phyloP scores from a whole-genome alignment of 192 early-diverging fungal genomes.

The Entomortierella lignicola region DNA sequence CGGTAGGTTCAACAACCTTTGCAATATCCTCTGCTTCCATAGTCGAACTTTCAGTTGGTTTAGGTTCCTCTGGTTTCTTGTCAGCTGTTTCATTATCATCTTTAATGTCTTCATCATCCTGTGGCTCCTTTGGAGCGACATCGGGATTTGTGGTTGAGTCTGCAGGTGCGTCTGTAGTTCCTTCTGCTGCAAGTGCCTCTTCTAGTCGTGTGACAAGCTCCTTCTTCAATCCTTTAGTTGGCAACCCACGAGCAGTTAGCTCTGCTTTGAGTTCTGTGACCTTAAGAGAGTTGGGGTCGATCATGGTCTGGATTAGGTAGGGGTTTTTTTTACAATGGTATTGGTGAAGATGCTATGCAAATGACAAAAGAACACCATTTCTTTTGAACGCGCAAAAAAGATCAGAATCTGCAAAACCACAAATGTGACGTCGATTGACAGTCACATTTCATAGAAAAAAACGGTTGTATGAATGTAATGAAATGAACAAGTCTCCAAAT shows the following conservation, averaged over 20 bases:
- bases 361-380: background rate
- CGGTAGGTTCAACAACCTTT: slow-evolving; percentile 9
- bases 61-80: background rate
- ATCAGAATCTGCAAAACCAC: background rate
- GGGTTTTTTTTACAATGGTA: background rate
- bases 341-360: background rate
- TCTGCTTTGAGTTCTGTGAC: slow-evolving; percentile 71
- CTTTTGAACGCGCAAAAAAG: background rate
- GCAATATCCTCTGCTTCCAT: slow-evolving; percentile 25
- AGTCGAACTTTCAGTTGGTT: background rate
- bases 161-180: slow-evolving; percentile 21
- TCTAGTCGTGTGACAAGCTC: slow-evolving; percentile 71
- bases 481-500: background rate
- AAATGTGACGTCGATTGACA: background rate
- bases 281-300: slow-evolving; percentile 58
- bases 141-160: slow-evolving; percentile 21
- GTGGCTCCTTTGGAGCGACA: slow-evolving; percentile 21
- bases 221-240: slow-evolving; percentile 73
- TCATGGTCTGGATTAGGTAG: slow-evolving; percentile 25
- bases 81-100: background rate
- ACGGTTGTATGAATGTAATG: too few species aligned
- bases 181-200: slow-evolving; percentile 57
- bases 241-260: slow-evolving; percentile 61
- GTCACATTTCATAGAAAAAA: too few species aligned
- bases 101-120: background rate